Percentiles rank a stretch among this genome's conserved stretches.
Conservation (phyloP, 805 yeast species). For the Saturnispora dispora region DNA sequence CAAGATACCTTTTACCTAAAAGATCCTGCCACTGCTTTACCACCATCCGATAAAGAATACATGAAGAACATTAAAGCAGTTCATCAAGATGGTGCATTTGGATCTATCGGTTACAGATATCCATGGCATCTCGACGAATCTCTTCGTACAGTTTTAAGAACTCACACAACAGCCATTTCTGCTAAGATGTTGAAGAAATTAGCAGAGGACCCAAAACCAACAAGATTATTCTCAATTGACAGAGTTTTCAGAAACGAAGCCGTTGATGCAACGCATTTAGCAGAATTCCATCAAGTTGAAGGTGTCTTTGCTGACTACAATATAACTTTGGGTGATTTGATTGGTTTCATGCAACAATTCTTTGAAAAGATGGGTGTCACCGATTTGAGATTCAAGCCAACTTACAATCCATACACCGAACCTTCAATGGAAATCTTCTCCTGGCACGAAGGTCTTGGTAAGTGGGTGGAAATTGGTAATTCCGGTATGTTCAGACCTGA, state of each 20-base stretch:
- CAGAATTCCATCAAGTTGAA: slow-evolving; percentile 98
- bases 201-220: slow-evolving; percentile 82
- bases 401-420: slow-evolving; percentile 98
- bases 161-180: slow-evolving; percentile 95
- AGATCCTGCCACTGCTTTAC: slow-evolving; percentile 76
- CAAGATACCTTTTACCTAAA: slow-evolving; percentile 97
- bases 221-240: slow-evolving; percentile 90
- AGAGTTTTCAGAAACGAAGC: slow-evolving; percentile 99
- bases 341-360: slow-evolving; percentile 97
- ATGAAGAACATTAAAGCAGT: slow-evolving; percentile 72
- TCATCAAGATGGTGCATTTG: slow-evolving; percentile 84
- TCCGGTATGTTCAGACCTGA: slow-evolving; percentile 99
- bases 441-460: slow-evolving; percentile 86
- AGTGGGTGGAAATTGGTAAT: slow-evolving; percentile 99
- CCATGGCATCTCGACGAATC: slow-evolving; percentile 94
- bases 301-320: slow-evolving; percentile 98
- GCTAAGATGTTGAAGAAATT: slow-evolving; percentile 78
- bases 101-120: slow-evolving; percentile 96
- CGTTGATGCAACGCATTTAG: slow-evolving; percentile 97
- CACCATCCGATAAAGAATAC: slow-evolving; percentile 74
- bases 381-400: slow-evolving; percentile 93
- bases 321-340: slow-evolving; percentile 88
- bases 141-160: slow-evolving; percentile 84
- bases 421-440: slow-evolving; percentile 97
- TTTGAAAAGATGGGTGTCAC: slow-evolving; percentile 96